Evolutionary conservation across 352 stramenopile species (phyloP), one percentile per base, ranked within the genome.

Genomic region (Globisporangium barbulae): DNA sequence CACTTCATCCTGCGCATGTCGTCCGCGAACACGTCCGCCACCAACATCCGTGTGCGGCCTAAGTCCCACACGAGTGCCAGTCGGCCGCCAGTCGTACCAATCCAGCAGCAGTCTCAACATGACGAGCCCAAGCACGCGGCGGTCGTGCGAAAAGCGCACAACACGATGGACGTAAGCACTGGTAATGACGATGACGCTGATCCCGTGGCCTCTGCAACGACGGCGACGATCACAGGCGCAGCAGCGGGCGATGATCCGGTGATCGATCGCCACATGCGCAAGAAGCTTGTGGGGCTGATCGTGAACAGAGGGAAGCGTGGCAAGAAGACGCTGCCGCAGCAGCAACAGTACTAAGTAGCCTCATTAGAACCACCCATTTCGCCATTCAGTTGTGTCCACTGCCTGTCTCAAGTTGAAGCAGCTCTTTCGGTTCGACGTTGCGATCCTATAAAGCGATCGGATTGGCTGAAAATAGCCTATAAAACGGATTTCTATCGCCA

Each of bases 1-100:
- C 85, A 92, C 68, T 94, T 92, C 54, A 94, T 94, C 55, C 52
- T 94, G 39, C 83, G 79, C 35, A 91, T 94, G 78, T 89, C 85
- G n/a, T 78, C 70, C 1, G 76, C 85, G 30, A 85, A 88, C 56
- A 83, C 74, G 12, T 85, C 85, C 21, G 61, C 81, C 17, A 68
- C 76, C 15, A 94, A 94, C 50, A 78, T 94, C 41, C 79, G 83
- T n/a, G 85, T 94, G 64, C 79, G 83, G 13, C 83, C 80, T 8
- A 92, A 89, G 64, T 90, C 81, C 15, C 75, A 70, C 28, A 66
- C 69, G 2, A 71, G 59, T 25, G 67, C 66, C 6, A 69, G 62
- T 15, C 75, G 70, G 12, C 69, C 67, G 37, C 58, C 68, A 21
- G 58, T 54, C 6, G 59, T 74, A 37, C 65, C 65, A 30, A 30